Conservation (phyloP, 306 rosid genomes). For the Quercus alba region DNA sequence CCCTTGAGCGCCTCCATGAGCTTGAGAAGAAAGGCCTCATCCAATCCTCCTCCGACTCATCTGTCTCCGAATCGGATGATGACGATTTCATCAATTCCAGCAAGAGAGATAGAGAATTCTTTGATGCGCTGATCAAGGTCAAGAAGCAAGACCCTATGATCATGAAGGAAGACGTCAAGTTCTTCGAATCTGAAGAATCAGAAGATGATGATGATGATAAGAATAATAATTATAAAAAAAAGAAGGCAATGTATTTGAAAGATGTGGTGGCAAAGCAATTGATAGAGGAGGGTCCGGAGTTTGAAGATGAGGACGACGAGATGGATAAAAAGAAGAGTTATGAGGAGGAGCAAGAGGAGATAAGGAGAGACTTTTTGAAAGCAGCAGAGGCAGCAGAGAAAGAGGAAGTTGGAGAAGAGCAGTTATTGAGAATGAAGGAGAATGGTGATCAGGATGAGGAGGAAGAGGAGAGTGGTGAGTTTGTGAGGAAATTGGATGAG, state of each 20-base stretch:
- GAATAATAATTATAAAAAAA: constrained; percentile 19
- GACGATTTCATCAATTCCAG: constrained; percentile 18
- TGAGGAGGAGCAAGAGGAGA: constrained; percentile 62
- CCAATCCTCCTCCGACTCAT: constrained; percentile 29
- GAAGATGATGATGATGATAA: constrained; percentile 22
- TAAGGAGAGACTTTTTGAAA: constrained; percentile 51
- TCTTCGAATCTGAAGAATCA: constrained; percentile 52
- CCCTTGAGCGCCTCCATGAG: constrained; percentile 74
- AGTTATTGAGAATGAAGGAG: constrained; percentile 39
- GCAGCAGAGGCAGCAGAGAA: constrained; percentile 50
- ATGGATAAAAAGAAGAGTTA: constrained; percentile 43
- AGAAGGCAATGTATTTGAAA: constrained; percentile 56
- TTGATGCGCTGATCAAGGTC: constrained; percentile 67
- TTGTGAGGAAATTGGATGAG: constrained; percentile 57
- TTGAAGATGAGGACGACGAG: constrained; percentile 16
- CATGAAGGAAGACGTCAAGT: constrained; percentile 50
- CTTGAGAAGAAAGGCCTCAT: constrained; percentile 70
- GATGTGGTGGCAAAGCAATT: constrained; percentile 70
- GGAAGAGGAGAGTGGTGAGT: constrained; percentile 28
- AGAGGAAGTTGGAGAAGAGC: constrained; percentile 50
- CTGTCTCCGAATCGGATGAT: constrained; percentile 33
- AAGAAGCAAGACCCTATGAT: constrained; percentile 65
- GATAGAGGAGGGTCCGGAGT: constrained; percentile 69
- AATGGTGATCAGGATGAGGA: constrained; percentile 23
- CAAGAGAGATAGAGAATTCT: constrained; percentile 42